Base-by-base conservation (phyloP, 2,329 filamentous ascomycete species). In the Lasiodiplodia gonubiensis region DNA sequence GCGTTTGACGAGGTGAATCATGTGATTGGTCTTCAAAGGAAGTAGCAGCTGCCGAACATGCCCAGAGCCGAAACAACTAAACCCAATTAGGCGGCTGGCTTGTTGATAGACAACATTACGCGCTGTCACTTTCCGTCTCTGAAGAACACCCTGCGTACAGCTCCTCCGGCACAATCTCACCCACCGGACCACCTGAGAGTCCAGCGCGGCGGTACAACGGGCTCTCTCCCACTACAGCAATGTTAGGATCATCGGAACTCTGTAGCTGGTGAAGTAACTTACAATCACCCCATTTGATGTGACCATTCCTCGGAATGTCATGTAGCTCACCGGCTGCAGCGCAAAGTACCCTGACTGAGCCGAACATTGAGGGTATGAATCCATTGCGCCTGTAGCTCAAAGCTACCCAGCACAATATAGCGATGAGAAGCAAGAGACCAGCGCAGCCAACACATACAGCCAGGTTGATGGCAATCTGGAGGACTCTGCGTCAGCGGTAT, bases 291-390 rank as follows among this genome's bases (percentile, higher is more conserved):
- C 39, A 51, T 16, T 63, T 42, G 14, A 63, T 18, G 21, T 54
- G 52, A 10, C 59, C 68, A 27, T 67, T 51, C 16, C 60, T 53
- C 8, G 72, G 71, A 55, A 76, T 76, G 33, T 73, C 72, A 54
- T 75, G 72, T 21, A 77, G 65, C 33, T 72, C 68, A 10, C 69
- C 74, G 4, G 74, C 75, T 4, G 71, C 69, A 11, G 73, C 71
- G 64, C 72, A 76, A 1, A 76, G 68, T 18, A 72, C 69, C 49
- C 73, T 70, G n/a, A 78, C 72, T 33, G 72, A 76, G 5, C 74
- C 74, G 60, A 74, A 76, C 73, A 76, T 75, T 53, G 74, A 74
- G 14, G 75, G 75, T 23, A 75, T 75, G 48, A 74, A 74, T 0
- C 72, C 74, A 68, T 75, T 74, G 2, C 73, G 70, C 23, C 70